These are phyloP conservation scores for Lathyrus sativus DNA, from an alignment of 306 rosid species.

Conservation along the genomic window DNA sequence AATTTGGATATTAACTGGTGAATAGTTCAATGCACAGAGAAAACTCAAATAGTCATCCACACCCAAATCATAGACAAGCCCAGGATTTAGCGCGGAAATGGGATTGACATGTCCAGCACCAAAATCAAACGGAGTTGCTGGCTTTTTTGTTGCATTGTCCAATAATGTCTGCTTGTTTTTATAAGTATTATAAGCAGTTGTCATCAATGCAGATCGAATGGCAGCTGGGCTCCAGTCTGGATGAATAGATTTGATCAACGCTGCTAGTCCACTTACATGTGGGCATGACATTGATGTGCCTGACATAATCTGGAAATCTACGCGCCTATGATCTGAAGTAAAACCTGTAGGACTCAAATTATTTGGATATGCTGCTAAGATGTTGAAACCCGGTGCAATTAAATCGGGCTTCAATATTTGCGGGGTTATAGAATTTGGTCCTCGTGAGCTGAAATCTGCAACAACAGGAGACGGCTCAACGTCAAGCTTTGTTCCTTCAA, in stretches of 20 bases:
- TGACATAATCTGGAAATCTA: slow-evolving; percentile 71
- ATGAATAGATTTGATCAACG: slow-evolving; percentile 60
- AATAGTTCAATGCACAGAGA: slow-evolving; percentile 67
- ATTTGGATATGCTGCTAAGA: slow-evolving; percentile 69
- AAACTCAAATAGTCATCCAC: slow-evolving; percentile 63
- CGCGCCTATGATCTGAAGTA: slow-evolving; percentile 56
- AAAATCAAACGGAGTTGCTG: slow-evolving; percentile 67
- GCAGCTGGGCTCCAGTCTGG: slow-evolving; percentile 84
- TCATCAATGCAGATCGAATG: slow-evolving; percentile 80
- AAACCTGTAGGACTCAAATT: slow-evolving; percentile 45
- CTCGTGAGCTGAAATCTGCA: slow-evolving; percentile 74
- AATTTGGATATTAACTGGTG: slow-evolving; percentile 33
- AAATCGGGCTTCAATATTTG: slow-evolving; percentile 76
- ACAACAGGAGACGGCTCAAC: slow-evolving; percentile 73
- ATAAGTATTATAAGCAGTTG: slow-evolving; percentile 70
- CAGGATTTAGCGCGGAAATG: slow-evolving; percentile 65
- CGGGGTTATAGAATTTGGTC: slow-evolving; percentile 60
- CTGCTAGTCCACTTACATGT: slow-evolving; percentile 76
- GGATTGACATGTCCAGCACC: slow-evolving; percentile 89
- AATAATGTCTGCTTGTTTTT: slow-evolving; percentile 42
- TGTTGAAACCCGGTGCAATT: slow-evolving; percentile 79
- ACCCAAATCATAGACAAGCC: slow-evolving; percentile 68
- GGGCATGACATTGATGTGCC: slow-evolving; percentile 98
- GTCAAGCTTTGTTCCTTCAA: slow-evolving; percentile 64
- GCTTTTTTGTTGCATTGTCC: slow-evolving; percentile 52